These are phyloP conservation scores for Quercus lobata DNA, from an alignment of 331 rosid genomes.

Conservation along the genomic window DNA sequence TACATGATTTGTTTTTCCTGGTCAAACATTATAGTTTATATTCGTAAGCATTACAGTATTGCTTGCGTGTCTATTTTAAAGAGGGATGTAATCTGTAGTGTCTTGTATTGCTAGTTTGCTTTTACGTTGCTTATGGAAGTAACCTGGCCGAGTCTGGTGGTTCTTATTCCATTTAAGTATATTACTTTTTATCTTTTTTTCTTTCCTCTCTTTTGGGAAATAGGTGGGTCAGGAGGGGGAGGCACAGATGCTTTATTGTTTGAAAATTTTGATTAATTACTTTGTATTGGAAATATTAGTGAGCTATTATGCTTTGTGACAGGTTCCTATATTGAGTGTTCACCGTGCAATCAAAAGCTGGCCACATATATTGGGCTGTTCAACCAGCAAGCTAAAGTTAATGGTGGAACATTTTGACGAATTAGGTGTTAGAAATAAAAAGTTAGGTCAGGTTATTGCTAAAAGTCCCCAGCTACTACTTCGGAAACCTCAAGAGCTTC, in stretches of 20 bases:
- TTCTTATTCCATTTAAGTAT: background rate
- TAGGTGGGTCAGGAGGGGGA: background rate
- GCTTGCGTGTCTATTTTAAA: background rate
- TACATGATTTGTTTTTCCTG: background rate
- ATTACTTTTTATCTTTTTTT: background rate
- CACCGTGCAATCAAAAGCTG: slow-evolving; percentile 66
- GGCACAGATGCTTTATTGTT: slow-evolving; percentile 5
- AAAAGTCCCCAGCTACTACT: slow-evolving; percentile 78
- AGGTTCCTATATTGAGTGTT: slow-evolving; percentile 58
- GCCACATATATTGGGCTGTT: slow-evolving; percentile 83
- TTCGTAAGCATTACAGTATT: background rate
- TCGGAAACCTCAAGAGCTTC: slow-evolving; percentile 58
- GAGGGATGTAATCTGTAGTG: background rate
- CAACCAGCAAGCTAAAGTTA: slow-evolving; percentile 60
- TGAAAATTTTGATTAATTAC: slow-evolving; percentile 9
- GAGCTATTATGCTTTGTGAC: slow-evolving; percentile 18
- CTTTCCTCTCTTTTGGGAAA: background rate
- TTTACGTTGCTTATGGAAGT: background rate
- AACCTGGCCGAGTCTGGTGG: background rate
- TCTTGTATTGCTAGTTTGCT: background rate
- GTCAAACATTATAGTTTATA: background rate
- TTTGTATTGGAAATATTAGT: background rate
- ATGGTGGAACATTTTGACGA: slow-evolving; percentile 59
- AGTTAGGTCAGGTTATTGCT: slow-evolving; percentile 57
- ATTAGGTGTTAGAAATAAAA: slow-evolving; percentile 63